Evolutionary conservation across 345 rosid species (phyloP).

Genomic region (Eucalyptus shirleyi): DNA sequence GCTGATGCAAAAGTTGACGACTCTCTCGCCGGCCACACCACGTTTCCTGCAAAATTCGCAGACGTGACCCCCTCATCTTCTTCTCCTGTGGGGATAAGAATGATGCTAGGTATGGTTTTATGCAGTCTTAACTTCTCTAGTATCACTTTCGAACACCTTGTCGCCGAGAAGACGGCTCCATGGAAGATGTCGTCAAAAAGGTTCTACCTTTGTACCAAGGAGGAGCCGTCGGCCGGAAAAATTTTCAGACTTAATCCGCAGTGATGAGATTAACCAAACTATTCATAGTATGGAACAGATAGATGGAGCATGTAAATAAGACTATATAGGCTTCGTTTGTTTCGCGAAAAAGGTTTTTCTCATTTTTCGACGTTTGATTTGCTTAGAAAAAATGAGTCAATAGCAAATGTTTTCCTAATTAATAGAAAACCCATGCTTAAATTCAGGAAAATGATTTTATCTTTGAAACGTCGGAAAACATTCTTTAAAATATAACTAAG

Average conservation of each 20-base stretch:
- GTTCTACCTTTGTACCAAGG: neutral
- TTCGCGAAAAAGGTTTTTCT: too few relatives aligned
- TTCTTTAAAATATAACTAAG: too few relatives aligned
- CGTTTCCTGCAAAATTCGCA: slow-evolving; percentile 9
- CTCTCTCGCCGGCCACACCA: slow-evolving; percentile 18
- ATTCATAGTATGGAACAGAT: too few relatives aligned
- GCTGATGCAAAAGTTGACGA: slow-evolving; percentile 20
- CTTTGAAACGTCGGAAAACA: too few relatives aligned
- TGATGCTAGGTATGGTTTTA: neutral
- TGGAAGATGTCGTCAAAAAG: neutral
- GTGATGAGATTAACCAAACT: neutral
- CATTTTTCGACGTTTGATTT: too few relatives aligned
- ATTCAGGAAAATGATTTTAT: too few relatives aligned
- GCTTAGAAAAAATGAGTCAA: too few relatives aligned
- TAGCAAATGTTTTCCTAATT: too few relatives aligned
- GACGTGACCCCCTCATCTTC: neutral
- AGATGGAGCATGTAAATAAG: neutral
- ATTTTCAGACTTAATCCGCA: neutral
- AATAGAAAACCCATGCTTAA: too few relatives aligned
- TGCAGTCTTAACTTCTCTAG: neutral
- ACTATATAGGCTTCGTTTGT: too few relatives aligned
- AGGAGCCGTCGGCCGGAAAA: neutral
- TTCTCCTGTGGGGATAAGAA: neutral
- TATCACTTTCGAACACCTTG: neutral
- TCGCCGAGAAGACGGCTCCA: neutral